A percentile compares a stretch with the other conserved stretches of the same genome.
These are phyloP conservation scores for Candida gigantensis DNA, from an alignment of 1,139 yeast species.

Conservation along the genomic window DNA sequence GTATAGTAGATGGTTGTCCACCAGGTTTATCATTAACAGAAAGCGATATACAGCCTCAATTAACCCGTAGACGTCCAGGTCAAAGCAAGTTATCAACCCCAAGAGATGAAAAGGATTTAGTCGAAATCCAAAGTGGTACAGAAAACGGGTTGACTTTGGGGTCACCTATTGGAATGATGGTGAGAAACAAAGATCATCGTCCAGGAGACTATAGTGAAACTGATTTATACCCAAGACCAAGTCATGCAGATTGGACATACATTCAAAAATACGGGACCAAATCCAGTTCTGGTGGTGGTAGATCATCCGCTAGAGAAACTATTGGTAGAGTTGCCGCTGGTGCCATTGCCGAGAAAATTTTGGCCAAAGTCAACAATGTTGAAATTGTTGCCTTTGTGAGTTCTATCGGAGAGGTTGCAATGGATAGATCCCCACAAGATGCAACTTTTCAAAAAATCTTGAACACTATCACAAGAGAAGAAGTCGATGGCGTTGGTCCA, in stretches of 20 bases:
- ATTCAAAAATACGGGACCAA: conserved; percentile 86
- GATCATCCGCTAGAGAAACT: conserved; percentile 96
- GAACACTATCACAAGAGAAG: conserved; percentile 78
- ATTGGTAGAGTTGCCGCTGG: conserved; percentile 99
- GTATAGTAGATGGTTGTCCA: conserved; percentile 97
- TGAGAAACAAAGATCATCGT: conserved; percentile 91
- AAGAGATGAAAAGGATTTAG: conserved; percentile 90
- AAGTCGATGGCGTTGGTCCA: conserved; percentile 86
- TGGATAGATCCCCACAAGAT: conserved; percentile 71
- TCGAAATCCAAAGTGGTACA: conserved; percentile 91
- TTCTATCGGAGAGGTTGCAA: conserved; percentile 77
- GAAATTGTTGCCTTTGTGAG: conserved; percentile 97
- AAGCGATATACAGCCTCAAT: conserved; percentile 90
- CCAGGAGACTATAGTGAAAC: conserved; percentile 95
- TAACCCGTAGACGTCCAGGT: conserved; percentile 96
- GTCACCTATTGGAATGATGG: conserved; percentile 93
- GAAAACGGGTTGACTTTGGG: conserved; percentile 91
- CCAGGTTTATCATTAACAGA: conserved; percentile 88
- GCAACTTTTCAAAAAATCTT: conserved; percentile 65
- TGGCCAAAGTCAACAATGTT: conserved; percentile 72
- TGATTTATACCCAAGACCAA: conserved; percentile 94
- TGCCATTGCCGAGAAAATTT: conserved; percentile 92
- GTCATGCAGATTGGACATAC: conserved; percentile 97
- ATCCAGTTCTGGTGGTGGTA: conserved; percentile 96
- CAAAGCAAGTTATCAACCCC: conserved; percentile 93